Conservation (phyloP, 306 rosid species). For the Prunus campanulata region DNA sequence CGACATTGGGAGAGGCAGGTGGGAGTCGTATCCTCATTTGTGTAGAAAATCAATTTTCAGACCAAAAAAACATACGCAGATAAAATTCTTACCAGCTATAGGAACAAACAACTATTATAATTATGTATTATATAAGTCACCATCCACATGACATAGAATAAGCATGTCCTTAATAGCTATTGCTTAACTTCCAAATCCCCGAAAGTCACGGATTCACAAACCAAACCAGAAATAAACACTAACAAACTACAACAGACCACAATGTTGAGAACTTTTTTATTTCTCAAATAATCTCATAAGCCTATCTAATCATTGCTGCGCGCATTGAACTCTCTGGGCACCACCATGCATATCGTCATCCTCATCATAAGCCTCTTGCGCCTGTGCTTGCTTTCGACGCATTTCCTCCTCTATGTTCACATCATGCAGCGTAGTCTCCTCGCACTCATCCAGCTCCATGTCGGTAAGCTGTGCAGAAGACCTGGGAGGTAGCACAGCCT, state of each 20-base stretch:
- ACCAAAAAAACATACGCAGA: no score
- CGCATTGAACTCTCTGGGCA: conserved; percentile 94
- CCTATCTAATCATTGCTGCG: conserved; percentile 44
- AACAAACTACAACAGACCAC: not conserved
- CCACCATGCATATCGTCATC: conserved; percentile 96
- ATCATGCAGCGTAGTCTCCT: conserved; percentile 92
- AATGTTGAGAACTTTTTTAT: conserved; percentile 2
- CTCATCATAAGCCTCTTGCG: conserved; percentile 78
- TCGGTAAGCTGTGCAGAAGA: conserved; percentile 65
- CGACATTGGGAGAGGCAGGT: no score
- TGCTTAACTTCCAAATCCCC: not conserved
- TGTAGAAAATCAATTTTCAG: no score
- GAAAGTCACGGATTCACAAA: not conserved
- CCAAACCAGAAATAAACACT: conserved; percentile 3
- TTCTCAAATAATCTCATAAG: not conserved
- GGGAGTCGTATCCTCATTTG: no score
- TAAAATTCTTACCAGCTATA: no score
- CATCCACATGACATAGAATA: not conserved
- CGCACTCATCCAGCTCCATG: conserved; percentile 95
- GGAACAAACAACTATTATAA: not conserved
- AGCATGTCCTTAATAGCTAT: not conserved
- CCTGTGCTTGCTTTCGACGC: conserved; percentile 67
- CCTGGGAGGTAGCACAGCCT: conserved; percentile 65
- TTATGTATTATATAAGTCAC: not conserved
- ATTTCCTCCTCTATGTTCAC: conserved; percentile 86